Percentiles rank a stretch among this genome's conserved stretches.
phyloP scores from a whole-genome alignment of 805 yeast genomes.

The Dipodascus albidus region DNA sequence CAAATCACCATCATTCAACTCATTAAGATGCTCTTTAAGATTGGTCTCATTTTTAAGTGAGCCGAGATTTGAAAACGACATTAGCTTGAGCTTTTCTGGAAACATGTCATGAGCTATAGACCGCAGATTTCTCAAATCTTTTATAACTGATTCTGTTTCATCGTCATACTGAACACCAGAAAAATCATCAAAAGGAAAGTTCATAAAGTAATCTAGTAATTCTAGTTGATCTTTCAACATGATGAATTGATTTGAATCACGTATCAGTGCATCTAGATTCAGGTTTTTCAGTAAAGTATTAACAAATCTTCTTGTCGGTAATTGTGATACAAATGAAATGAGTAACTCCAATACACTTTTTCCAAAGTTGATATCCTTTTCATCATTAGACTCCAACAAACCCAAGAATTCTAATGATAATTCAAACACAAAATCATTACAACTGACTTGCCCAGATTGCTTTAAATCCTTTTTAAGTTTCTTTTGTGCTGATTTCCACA shows the following conservation, averaged over 20 bases:
- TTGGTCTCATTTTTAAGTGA: constrained; percentile 13
- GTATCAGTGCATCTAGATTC: constrained; percentile 17
- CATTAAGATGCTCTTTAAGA: constrained; percentile 17
- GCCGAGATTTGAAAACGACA: constrained; percentile 20
- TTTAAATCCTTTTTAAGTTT: constrained; percentile 12
- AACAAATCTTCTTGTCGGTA: constrained; percentile 31
- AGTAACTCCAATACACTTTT: constrained; percentile 19
- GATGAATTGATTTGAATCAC: constrained; percentile 3
- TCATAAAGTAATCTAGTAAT: constrained; percentile 19
- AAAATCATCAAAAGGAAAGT: constrained; percentile 34
- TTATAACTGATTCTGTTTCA: constrained; percentile 10
- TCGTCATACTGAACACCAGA: constrained; percentile 23
- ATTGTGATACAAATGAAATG: constrained; percentile 26
- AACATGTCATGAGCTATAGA: constrained; percentile 13
- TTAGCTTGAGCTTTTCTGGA: constrained; percentile 15
- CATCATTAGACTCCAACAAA: constrained; percentile 2
- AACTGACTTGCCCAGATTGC: neutral
- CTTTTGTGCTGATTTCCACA: constrained; percentile 17
- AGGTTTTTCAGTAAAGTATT: constrained; percentile 23
- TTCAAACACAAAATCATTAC: constrained; percentile 13
- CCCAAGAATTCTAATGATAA: constrained; percentile 13
- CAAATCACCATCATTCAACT: constrained; percentile 14
- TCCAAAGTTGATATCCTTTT: constrained; percentile 2
- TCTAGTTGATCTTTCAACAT: neutral
- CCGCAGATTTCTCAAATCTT: constrained; percentile 18